Conservation (phyloP, 306 rosid genomes). For the Cicer chorassanicum region DNA sequence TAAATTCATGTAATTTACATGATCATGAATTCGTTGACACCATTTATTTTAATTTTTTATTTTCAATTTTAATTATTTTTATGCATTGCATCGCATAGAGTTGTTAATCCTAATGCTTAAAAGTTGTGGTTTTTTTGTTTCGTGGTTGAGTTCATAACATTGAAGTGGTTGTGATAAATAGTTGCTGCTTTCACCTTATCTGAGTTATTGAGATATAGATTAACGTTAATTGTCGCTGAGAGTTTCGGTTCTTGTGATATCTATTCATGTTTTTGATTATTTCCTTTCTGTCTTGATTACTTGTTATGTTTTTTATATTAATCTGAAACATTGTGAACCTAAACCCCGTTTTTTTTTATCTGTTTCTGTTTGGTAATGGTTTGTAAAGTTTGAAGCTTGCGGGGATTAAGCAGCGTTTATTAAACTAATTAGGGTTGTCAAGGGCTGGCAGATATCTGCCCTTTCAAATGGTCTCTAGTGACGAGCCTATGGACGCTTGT, state of each 20-base stretch:
- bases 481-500: background rate
- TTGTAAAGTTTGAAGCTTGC: slow-evolving; percentile 20
- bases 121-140: background rate
- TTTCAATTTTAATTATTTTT: background rate
- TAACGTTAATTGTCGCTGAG: background rate
- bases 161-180: slow-evolving; percentile 30
- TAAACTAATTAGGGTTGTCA: slow-evolving; percentile 4
- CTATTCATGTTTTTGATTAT: background rate
- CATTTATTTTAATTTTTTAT: background rate
- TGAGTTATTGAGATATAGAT: background rate
- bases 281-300: background rate
- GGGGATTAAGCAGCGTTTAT: background rate
- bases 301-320: slow-evolving; percentile 24
- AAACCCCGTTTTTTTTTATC: background rate
- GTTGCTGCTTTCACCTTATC: background rate
- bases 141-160: background rate
- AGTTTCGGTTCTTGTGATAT: background rate
- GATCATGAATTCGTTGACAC: background rate
- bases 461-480: slow-evolving; percentile 32
- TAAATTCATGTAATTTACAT: background rate
- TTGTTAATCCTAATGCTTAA: background rate
- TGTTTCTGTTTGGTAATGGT: background rate
- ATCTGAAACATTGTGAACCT: slow-evolving; percentile 9
- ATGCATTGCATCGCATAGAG: background rate
- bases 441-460: slow-evolving; percentile 19